Percentiles rank a stretch among this genome's conserved stretches.
Evolutionary conservation across 495 filamentous ascomycete species (phyloP).

Genomic region (Tuber brumale): DNA sequence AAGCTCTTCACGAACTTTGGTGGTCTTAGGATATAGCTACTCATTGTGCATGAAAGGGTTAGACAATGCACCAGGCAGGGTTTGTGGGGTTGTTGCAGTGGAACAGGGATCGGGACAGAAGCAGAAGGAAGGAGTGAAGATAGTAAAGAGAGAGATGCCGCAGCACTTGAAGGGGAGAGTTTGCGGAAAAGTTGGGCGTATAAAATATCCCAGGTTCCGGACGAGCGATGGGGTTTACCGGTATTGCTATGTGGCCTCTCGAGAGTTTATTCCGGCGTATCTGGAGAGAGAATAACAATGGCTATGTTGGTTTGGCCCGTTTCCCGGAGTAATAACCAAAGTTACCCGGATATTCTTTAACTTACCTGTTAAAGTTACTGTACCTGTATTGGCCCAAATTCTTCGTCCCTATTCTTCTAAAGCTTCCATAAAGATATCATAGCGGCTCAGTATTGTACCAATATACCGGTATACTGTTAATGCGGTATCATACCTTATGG

Average conservation of each 20-base stretch:
- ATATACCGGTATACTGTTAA: neutral
- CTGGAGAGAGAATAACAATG: neutral
- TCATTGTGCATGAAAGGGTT: constrained; percentile 26
- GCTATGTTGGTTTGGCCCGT: neutral
- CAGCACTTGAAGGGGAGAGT: neutral
- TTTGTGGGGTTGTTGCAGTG: constrained; percentile 7
- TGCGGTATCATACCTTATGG: neutral
- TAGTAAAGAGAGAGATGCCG: constrained; percentile 12
- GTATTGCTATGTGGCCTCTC: constrained; percentile 2
- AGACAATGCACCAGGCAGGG: constrained; percentile 16
- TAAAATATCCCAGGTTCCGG: neutral
- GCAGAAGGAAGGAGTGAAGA: constrained; percentile 7
- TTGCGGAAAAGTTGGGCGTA: neutral
- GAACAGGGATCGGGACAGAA: constrained; percentile 3
- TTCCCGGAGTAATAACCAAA: neutral
- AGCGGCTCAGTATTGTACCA: neutral
- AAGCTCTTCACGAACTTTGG: constrained; percentile 29
- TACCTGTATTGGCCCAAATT: neutral
- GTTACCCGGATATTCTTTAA: neutral
- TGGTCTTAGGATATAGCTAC: constrained; percentile 17
- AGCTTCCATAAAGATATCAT: neutral
- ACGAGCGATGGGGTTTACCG: neutral
- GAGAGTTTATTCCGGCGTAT: neutral
- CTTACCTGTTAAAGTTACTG: neutral
- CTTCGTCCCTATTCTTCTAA: neutral